These are phyloP conservation scores for Rhynchospora breviuscula DNA, from an alignment of 176 grass and related monocot species.

Conservation along the genomic window DNA sequence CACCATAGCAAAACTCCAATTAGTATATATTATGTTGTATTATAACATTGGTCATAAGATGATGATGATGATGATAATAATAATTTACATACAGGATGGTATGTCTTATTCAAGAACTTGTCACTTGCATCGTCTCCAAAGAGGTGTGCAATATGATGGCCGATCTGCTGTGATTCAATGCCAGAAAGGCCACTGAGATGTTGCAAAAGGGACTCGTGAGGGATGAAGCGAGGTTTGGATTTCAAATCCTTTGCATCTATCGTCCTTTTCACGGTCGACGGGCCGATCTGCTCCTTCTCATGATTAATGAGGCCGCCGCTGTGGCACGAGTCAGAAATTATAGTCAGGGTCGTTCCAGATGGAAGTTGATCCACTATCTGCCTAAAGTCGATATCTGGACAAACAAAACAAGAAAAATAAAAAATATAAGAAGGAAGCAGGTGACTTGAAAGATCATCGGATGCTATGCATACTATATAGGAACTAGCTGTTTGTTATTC, in stretches of 20 bases:
- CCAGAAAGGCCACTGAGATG: slow-evolving; percentile 52
- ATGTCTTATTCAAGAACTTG: slow-evolving; percentile 26
- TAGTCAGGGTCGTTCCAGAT: slow-evolving; percentile 50
- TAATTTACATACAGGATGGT: not conserved
- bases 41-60: too few relatives aligned
- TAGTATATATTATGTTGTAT: too few relatives aligned
- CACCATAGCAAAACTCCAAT: too few relatives aligned
- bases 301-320: slow-evolving; percentile 87
- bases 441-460: not conserved
- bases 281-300: slow-evolving; percentile 92
- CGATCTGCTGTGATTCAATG: slow-evolving; percentile 41
- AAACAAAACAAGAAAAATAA: not conserved
- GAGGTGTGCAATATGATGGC: slow-evolving; percentile 52
- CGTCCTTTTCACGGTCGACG: slow-evolving; percentile 1
- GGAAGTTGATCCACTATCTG: slow-evolving; percentile 59
- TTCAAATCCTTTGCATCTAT: not conserved
- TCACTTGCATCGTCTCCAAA: slow-evolving; percentile 59
- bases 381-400: slow-evolving; percentile 57
- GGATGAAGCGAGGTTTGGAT: slow-evolving; percentile 27
- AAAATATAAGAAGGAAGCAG: not conserved
- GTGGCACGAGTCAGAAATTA: slow-evolving; percentile 83
- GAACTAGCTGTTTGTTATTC: not conserved
- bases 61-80: too few relatives aligned
- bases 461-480: not conserved
- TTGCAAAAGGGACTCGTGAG: slow-evolving; percentile 34